phyloP scores from a whole-genome alignment of 306 rosid species.

The Mimosa bimucronata region DNA sequence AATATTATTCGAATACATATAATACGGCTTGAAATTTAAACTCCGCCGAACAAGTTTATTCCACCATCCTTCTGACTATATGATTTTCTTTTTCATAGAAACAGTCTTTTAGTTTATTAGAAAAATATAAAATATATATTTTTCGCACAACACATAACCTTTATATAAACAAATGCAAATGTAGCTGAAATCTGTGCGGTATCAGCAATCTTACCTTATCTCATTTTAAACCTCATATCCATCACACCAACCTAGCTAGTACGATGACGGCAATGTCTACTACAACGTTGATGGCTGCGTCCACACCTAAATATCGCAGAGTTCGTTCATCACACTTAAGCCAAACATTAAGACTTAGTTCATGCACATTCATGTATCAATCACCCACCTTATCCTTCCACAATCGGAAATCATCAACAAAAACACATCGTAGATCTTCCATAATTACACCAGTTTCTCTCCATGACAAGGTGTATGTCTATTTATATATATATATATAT shows the following conservation, averaged over 20 bases:
- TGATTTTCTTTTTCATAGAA: not conserved
- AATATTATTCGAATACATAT: too few species aligned
- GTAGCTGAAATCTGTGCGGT: not conserved
- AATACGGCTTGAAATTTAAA: too few species aligned
- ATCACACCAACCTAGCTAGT: not conserved
- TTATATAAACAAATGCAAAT: not conserved
- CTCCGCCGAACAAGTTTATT: too few species aligned
- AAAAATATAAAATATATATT: not conserved
- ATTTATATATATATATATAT: too few species aligned
- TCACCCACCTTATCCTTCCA: constrained; percentile 11
- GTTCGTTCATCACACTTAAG: constrained; percentile 3
- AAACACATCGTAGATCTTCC: not conserved
- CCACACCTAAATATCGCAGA: not conserved
- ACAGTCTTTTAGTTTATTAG: not conserved
- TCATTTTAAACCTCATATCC: not conserved
- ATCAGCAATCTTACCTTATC: not conserved
- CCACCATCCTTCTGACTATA: too few species aligned
- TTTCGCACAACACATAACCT: not conserved
- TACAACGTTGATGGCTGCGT: constrained; percentile 1
- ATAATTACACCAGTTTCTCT: constrained; percentile 22
- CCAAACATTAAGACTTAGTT: not conserved
- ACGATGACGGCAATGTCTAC: not conserved
- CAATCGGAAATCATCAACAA: constrained; percentile 7
- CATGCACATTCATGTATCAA: not conserved
- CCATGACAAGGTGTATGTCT: not conserved